A percentile compares a stretch with the other conserved stretches of the same genome.
phyloP scores from a whole-genome alignment of 208 protist genomes.

The Leptomonas pyrrhocoris region DNA sequence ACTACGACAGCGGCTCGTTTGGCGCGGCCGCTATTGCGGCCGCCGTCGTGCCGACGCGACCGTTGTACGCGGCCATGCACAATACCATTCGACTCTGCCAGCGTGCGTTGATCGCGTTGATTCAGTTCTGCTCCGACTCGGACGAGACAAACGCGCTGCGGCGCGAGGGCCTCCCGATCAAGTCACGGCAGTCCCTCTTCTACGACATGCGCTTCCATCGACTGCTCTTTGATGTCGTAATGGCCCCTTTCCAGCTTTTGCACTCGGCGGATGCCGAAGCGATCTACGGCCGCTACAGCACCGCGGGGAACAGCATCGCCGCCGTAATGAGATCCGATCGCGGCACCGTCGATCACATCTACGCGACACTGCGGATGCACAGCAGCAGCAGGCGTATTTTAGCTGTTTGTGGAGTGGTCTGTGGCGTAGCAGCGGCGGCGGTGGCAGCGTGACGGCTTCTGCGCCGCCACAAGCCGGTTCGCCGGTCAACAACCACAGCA shows the following conservation, averaged over 20 bases:
- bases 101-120: conserved; percentile 54
- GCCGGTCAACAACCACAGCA: not conserved
- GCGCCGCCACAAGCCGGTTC: not conserved
- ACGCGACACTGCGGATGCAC: conserved; percentile 18
- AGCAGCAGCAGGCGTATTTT: conserved; percentile 31
- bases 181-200: conserved; percentile 67
- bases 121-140: conserved; percentile 66
- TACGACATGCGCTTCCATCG: conserved; percentile 69
- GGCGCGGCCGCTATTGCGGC: not conserved
- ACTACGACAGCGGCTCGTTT: not conserved
- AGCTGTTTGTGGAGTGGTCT: conserved; percentile 24
- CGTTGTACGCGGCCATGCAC: conserved; percentile 20
- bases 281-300: conserved; percentile 10
- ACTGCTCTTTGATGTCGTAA: conserved; percentile 76
- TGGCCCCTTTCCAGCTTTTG: conserved; percentile 59
- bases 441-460: not conserved
- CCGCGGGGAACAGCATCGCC: conserved; percentile 23
- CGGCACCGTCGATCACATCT: conserved; percentile 16
- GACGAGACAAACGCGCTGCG: conserved; percentile 52
- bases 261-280: conserved; percentile 9
- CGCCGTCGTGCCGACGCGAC: not conserved
- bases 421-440: conserved; percentile 17
- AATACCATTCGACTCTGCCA: conserved; percentile 55
- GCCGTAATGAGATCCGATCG: conserved; percentile 9
- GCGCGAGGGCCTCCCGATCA: conserved; percentile 58